Evolutionary conservation across 192 early-diverging fungal genomes (phyloP).

Genomic region (Phlyctochytrium bullatum): DNA sequence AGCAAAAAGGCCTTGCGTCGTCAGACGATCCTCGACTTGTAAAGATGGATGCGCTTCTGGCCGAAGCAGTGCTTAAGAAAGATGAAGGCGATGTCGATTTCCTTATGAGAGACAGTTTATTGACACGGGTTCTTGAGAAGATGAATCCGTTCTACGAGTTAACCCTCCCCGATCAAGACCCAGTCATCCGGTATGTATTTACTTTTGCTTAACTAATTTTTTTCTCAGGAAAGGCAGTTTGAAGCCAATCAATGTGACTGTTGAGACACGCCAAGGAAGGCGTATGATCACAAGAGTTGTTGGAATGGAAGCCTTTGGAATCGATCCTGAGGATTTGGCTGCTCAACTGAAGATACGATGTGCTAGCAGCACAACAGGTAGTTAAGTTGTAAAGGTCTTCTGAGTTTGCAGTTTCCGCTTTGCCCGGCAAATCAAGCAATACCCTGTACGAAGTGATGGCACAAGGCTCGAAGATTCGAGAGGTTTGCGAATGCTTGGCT

Average conservation of each 20-base stretch:
- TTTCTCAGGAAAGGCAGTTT: constrained; percentile 47
- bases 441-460: constrained; percentile 67
- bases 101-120: constrained; percentile 60
- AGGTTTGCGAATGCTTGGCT: constrained; percentile 48
- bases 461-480: constrained; percentile 71
- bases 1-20: constrained; percentile 49
- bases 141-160: constrained; percentile 58
- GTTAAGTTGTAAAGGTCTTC: constrained; percentile 13
- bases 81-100: constrained; percentile 57
- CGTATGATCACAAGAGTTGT: constrained; percentile 66
- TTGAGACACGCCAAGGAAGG: constrained; percentile 61
- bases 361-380: constrained; percentile 64
- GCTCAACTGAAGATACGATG: constrained; percentile 61
- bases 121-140: constrained; percentile 32
- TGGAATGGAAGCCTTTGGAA: constrained; percentile 60
- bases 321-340: constrained; percentile 61
- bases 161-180: constrained; percentile 43
- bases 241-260: constrained; percentile 49
- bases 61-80: constrained; percentile 66
- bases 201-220: neutral
- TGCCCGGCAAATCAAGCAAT: constrained; percentile 49
- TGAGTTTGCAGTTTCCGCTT: constrained; percentile 41
- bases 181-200: constrained; percentile 24
- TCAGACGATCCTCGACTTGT: constrained; percentile 45
- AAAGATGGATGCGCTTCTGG: constrained; percentile 64